Base-by-base conservation (phyloP, 768 basidiomycete species). In the Kwoniella botswanensis region DNA sequence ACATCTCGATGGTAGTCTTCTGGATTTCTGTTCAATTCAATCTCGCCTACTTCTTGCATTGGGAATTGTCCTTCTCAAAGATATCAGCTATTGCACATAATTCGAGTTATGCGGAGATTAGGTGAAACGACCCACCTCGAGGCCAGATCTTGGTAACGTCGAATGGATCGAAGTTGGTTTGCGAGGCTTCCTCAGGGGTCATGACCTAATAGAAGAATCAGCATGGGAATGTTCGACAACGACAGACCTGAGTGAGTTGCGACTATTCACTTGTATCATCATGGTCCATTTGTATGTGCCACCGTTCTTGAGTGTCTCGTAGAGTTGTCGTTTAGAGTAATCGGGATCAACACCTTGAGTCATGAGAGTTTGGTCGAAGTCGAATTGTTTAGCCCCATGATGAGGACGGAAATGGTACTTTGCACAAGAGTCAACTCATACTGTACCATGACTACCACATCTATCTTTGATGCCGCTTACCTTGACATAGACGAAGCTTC, bases 1-100 rank as follows among this genome's bases (percentile, higher is more conserved):
- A 83, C 79, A 57, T 82, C 82, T 53, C 79, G 71, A 69, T 80
- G 79, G 63, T 82, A 79, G 63, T 81, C 79, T 63, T 82, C 81
- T 3, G 81, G 79, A 65, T 82, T 80, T n/a, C 76, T 18, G 71
- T 82, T 77, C 21, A 82, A 67, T 24, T 65, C 70, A 22, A 80
- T 63, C 35, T 69, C 71, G 13, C 80, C 82, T 26, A 83, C 76
- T 52, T 79, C 74, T 26, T 75, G 74, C 74, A 82, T 73, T 2
- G 79, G 80, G 75, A 76, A 83, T 46, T 70, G 60, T 21, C 60
- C 68, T 70, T 41, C 13, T 1, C 22, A 26, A 22, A 18, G 9
- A 13, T 24, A 26, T 35, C 26, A 46, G 44, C 11, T 17, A 46
- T 26, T 26, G 26, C 26, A 26, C 26, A 26, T 26, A 7, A 13